Evolutionary conservation across 441 rosid species (phyloP).

Genomic region (Arabidopsis lyrata): DNA sequence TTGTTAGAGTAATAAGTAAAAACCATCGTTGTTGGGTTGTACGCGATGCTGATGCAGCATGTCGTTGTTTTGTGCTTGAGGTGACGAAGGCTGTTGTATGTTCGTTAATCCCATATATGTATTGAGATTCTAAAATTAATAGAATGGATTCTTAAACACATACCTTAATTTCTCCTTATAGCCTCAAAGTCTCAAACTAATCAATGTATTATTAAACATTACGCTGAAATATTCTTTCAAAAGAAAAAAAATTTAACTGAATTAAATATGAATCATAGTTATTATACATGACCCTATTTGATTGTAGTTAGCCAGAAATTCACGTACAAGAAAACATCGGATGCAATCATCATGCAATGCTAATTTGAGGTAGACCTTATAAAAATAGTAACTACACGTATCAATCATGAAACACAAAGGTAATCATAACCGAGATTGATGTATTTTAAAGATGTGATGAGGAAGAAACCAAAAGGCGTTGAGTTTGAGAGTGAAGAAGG

Average conservation of each 20-base stretch:
- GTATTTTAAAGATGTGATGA: conserved; percentile 29
- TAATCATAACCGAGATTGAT: conserved; percentile 17
- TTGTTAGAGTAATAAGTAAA: no score
- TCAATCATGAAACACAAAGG: conserved; percentile 6
- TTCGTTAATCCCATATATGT: no score
- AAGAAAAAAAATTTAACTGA: no score
- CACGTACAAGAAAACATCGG: conserved; percentile 1
- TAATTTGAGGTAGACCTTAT: conserved; percentile 9
- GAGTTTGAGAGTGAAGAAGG: conserved; percentile 20
- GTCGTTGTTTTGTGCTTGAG: no score
- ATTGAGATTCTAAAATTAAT: no score
- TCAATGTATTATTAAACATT: not conserved
- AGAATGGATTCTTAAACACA: no score
- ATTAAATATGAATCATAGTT: not conserved
- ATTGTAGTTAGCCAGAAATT: not conserved
- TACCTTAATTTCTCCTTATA: no score
- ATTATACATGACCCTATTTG: not conserved
- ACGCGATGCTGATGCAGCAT: no score
- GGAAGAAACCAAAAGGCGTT: conserved; percentile 34
- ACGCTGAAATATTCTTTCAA: not conserved
- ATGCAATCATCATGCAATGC: not conserved
- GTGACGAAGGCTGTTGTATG: no score
- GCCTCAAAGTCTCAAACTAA: not conserved
- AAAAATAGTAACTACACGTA: conserved; percentile 20
- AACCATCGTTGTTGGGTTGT: no score